These are phyloP conservation scores for Suhomyces guaymorum DNA, from an alignment of 1,139 yeast genomes.

Conservation along the genomic window DNA sequence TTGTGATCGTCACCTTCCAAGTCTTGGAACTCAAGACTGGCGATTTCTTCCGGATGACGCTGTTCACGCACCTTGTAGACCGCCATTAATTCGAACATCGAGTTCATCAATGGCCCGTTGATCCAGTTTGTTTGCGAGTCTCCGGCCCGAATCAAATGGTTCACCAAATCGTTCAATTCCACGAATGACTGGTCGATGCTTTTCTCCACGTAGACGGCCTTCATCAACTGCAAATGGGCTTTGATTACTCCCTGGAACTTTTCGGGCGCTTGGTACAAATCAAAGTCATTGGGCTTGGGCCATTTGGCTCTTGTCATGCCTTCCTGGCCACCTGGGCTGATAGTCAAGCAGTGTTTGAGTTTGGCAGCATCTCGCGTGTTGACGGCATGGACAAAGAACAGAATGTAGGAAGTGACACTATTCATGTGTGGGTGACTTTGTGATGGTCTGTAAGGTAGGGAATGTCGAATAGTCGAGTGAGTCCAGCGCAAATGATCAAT, in stretches of 20 bases:
- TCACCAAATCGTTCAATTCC: conserved; percentile 44
- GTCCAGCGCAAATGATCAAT: no score
- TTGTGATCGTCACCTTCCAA: conserved; percentile 13
- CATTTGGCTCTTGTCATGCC: conserved; percentile 32
- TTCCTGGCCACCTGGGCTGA: conserved; percentile 34
- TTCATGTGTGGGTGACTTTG: no score
- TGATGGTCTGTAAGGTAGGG: no score
- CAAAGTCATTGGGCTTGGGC: conserved; percentile 42
- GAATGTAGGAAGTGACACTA: conserved; percentile 23
- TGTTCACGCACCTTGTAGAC: conserved; percentile 42
- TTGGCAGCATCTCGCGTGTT: conserved; percentile 20
- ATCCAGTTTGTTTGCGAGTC: conserved; percentile 70
- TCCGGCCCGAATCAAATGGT: conserved; percentile 57
- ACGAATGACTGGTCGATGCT: conserved; percentile 43
- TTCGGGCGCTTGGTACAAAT: conserved; percentile 38
- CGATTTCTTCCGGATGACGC: conserved; percentile 32
- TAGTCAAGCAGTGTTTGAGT: conserved; percentile 31
- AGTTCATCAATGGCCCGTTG: conserved; percentile 54
- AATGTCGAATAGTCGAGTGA: no score
- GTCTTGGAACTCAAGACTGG: conserved; percentile 15
- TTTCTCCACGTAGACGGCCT: conserved; percentile 37
- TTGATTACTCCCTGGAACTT: conserved; percentile 36
- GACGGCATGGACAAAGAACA: conserved; percentile 21
- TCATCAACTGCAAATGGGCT: conserved; percentile 39
- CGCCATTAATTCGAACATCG: conserved; percentile 57